Conservation (phyloP, 176 grass and related monocot species). For the Oryza rufipogon region DNA sequence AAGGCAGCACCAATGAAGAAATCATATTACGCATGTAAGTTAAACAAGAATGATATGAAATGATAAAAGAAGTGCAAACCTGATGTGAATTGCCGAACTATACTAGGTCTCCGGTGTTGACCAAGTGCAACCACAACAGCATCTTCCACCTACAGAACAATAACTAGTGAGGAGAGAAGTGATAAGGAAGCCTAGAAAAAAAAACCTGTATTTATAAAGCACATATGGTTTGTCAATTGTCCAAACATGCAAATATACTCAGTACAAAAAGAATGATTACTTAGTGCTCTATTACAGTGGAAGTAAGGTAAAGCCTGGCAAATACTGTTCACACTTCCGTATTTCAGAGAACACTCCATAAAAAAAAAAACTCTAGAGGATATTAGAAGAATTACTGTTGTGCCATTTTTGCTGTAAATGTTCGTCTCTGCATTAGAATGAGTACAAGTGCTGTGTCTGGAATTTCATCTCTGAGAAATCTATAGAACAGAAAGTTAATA, state of each 20-base stretch:
- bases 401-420: constrained; percentile 3
- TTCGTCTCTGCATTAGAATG: background rate
- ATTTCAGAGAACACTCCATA: background rate
- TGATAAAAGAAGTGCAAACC: constrained; percentile 51
- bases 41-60: constrained; percentile 31
- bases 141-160: constrained; percentile 83
- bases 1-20: background rate
- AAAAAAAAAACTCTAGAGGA: background rate
- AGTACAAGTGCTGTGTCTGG: background rate
- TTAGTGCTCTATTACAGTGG: constrained; percentile 20
- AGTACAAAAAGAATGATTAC: background rate
- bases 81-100: constrained; percentile 94
- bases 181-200: constrained; percentile 1
- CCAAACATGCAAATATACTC: constrained; percentile 3
- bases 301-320: constrained; percentile 15
- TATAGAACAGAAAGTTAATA: constrained; percentile 36
- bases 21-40: background rate
- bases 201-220: constrained; percentile 5
- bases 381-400: constrained; percentile 8
- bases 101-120: constrained; percentile 83
- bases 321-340: background rate
- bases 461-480: constrained; percentile 28
- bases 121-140: constrained; percentile 92
- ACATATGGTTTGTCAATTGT: constrained; percentile 5
- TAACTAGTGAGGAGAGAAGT: constrained; percentile 22